These are phyloP conservation scores for Coniochaeta sp. DNA, from an alignment of 2,329 filamentous ascomycete genomes.

Conservation along the genomic window DNA sequence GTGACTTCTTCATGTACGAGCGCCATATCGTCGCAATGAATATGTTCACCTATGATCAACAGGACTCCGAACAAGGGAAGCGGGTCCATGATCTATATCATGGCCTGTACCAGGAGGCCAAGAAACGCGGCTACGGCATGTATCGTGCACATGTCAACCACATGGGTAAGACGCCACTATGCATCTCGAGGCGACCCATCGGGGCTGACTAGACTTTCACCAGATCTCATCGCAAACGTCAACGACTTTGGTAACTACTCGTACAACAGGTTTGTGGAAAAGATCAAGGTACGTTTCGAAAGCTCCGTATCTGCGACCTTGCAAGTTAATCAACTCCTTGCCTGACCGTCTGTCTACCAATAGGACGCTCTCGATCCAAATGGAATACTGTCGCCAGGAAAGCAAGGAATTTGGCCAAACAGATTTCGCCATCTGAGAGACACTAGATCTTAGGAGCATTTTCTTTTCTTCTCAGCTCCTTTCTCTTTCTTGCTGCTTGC, in stretches of 20 bases:
- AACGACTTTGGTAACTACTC: slow-evolving; percentile 30
- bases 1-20: slow-evolving; percentile 42
- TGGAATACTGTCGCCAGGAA: slow-evolving; percentile 28
- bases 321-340: background rate
- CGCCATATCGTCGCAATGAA: slow-evolving; percentile 37
- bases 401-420: slow-evolving; percentile 30
- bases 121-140: slow-evolving; percentile 27
- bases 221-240: slow-evolving; percentile 27
- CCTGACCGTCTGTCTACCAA: background rate
- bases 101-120: slow-evolving; percentile 24
- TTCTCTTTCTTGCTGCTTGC: too few species aligned
- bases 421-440: slow-evolving; percentile 14
- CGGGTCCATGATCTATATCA: slow-evolving; percentile 26
- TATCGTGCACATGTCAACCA: slow-evolving; percentile 30
- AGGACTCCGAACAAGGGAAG: slow-evolving; percentile 25
- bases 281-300: slow-evolving; percentile 25
- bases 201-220: background rate
- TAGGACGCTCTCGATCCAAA: slow-evolving; percentile 28
- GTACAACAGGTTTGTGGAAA: slow-evolving; percentile 29
- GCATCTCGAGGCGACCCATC: background rate
- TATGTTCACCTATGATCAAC: slow-evolving; percentile 40
- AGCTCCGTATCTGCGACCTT: background rate
- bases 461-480: too few species aligned
- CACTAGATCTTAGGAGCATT: background rate
- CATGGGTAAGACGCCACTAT: slow-evolving; percentile 24